phyloP scores from a whole-genome alignment of 345 rosid genomes.

The Orychophragmus violaceus region DNA sequence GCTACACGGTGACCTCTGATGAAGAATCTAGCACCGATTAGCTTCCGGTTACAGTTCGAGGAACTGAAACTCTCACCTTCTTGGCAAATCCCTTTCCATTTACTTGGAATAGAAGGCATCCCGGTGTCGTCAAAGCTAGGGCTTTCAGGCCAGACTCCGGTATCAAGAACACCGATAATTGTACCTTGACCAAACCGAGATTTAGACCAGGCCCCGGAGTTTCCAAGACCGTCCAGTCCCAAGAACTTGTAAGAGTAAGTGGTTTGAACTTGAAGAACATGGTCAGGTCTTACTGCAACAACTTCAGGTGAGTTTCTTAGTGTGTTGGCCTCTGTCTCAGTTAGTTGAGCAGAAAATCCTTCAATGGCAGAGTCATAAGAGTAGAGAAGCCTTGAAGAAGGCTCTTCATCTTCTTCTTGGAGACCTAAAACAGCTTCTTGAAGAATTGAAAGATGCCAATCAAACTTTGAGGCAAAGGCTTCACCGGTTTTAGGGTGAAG shows the following conservation, averaged over 20 bases:
- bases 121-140: conserved; percentile 70
- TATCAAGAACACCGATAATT: conserved; percentile 73
- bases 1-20: conserved; percentile 69
- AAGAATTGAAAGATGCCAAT: conserved; percentile 71
- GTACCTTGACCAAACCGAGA: conserved; percentile 61
- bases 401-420: conserved; percentile 31
- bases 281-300: conserved; percentile 67
- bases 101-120: conserved; percentile 65
- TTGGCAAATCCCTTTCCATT: conserved; percentile 79
- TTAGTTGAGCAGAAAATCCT: conserved; percentile 81
- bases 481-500: conserved; percentile 55
- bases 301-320: conserved; percentile 53
- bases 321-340: conserved; percentile 41
- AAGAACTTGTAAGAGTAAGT: conserved; percentile 85
- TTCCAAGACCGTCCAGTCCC: conserved; percentile 49
- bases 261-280: conserved; percentile 58
- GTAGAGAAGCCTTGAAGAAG: conserved; percentile 72
- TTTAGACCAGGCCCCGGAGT: conserved; percentile 44
- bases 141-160: conserved; percentile 92
- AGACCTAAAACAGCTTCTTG: conserved; percentile 33
- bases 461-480: conserved; percentile 42
- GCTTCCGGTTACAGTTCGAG: conserved; percentile 61
- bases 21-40: conserved; percentile 85
- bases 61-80: conserved; percentile 59
- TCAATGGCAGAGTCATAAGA: conserved; percentile 78